Evolutionary conservation across 2,329 filamentous ascomycete species (phyloP).

Genomic region (Elsinoe necatrix): DNA sequence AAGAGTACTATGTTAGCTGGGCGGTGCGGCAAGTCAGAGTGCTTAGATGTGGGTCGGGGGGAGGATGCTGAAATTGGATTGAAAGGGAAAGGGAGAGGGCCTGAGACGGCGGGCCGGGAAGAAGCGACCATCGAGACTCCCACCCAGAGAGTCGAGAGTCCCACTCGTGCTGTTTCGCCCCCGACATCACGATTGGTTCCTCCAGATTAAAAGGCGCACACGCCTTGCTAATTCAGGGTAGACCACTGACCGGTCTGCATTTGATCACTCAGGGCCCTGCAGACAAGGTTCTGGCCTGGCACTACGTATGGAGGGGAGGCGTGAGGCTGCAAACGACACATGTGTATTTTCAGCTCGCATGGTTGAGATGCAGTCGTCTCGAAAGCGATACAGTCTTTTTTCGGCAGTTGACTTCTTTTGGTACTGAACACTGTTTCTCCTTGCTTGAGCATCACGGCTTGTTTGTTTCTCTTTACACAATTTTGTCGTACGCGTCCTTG

Average conservation of each 20-base stretch:
- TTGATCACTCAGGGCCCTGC: not conserved
- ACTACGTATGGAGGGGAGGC: not conserved
- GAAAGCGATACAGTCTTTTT: not conserved
- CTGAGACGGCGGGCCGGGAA: constrained; percentile 11
- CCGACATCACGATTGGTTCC: not conserved
- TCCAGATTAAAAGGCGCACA: constrained; percentile 14
- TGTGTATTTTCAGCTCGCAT: not conserved
- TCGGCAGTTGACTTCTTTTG: constrained; percentile 9
- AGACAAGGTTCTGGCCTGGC: not conserved
- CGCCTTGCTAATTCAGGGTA: constrained; percentile 11
- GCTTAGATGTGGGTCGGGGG: not conserved
- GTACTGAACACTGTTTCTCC: constrained; percentile 3
- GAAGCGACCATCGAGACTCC: constrained; percentile 6
- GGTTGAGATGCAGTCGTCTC: not conserved
- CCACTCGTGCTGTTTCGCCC: constrained; percentile 7
- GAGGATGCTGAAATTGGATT: constrained; percentile 9
- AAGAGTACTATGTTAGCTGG: not conserved
- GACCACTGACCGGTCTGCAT: not conserved
- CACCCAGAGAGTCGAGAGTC: not conserved
- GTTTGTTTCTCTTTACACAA: constrained; percentile 7
- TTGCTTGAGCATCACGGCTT: not conserved
- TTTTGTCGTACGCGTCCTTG: not conserved
- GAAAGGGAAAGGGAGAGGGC: constrained; percentile 5
- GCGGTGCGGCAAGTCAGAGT: not conserved
- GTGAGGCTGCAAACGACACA: constrained; percentile 10